Conservation (phyloP, 345 rosid genomes). For the Hibiscus syriacus region DNA sequence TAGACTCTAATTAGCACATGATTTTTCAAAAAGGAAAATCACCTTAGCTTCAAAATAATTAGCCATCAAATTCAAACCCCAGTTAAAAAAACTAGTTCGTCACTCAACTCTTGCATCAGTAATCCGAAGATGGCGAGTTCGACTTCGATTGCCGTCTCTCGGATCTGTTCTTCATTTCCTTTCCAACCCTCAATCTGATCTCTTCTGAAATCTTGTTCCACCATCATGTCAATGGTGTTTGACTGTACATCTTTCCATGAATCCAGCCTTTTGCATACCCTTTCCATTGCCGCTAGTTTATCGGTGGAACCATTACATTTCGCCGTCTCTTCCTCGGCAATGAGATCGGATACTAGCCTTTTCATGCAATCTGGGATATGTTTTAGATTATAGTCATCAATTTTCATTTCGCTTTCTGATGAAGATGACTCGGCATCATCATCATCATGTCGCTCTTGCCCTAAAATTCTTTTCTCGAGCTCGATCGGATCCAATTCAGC, state of each 20-base stretch:
- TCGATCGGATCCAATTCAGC: slow-evolving; percentile 74
- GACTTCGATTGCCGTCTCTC: slow-evolving; percentile 40
- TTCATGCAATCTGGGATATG: slow-evolving; percentile 46
- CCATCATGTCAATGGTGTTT: slow-evolving; percentile 87
- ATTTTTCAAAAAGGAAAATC: background rate
- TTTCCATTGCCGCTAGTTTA: slow-evolving; percentile 27
- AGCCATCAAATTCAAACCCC: slow-evolving; percentile 5
- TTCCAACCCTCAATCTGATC: slow-evolving; percentile 37
- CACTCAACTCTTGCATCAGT: slow-evolving; percentile 49
- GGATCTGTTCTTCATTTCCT: slow-evolving; percentile 26
- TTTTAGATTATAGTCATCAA: slow-evolving; percentile 9
- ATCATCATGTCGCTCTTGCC: slow-evolving; percentile 30
- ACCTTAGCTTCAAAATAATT: background rate
- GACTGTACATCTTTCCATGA: slow-evolving; percentile 76
- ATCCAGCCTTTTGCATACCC: slow-evolving; percentile 54
- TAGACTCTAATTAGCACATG: background rate
- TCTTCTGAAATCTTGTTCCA: slow-evolving; percentile 57
- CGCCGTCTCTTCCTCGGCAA: slow-evolving; percentile 43
- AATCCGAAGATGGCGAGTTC: slow-evolving; percentile 43
- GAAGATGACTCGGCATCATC: background rate
- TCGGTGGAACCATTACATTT: background rate
- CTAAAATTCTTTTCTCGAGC: slow-evolving; percentile 61
- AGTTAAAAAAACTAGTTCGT: slow-evolving; percentile 29
- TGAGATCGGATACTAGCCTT: slow-evolving; percentile 54
- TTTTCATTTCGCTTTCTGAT: background rate